These are phyloP conservation scores for Cladosporium cucumerinum DNA, from an alignment of 2,329 filamentous ascomycete genomes.

Conservation along the genomic window DNA sequence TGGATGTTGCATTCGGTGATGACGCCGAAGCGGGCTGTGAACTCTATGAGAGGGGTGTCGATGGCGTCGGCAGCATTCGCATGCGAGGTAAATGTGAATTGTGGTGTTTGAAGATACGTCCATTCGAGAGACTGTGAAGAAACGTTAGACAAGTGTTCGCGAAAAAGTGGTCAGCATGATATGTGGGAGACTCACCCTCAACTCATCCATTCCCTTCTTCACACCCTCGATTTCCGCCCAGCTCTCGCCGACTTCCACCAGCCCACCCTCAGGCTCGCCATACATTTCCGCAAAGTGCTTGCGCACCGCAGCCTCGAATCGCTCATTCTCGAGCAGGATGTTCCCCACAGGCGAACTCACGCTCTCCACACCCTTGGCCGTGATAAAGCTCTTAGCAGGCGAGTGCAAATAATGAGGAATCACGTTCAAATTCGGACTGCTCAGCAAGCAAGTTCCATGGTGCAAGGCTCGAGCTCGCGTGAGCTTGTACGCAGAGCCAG, in stretches of 20 bases:
- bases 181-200: conserved; percentile 52
- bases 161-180: conserved; percentile 27
- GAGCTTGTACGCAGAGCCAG: conserved; percentile 92
- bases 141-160: not conserved
- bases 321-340: conserved; percentile 56
- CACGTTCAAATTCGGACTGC: conserved; percentile 67
- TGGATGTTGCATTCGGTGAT: conserved; percentile 48
- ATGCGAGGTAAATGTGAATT: conserved; percentile 58
- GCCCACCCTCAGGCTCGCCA: conserved; percentile 36
- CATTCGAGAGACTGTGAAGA: conserved; percentile 60
- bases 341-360: conserved; percentile 83
- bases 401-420: conserved; percentile 72
- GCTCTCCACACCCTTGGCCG: conserved; percentile 83
- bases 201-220: conserved; percentile 58
- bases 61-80: not conserved
- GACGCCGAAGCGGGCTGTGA: conserved; percentile 51
- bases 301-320: conserved; percentile 47
- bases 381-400: conserved; percentile 73
- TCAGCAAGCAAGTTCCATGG: conserved; percentile 85
- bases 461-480: conserved; percentile 78
- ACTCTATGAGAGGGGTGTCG: conserved; percentile 21
- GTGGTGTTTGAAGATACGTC: conserved; percentile 82
- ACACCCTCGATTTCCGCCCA: conserved; percentile 54
- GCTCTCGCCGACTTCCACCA: conserved; percentile 52
- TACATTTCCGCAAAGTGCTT: conserved; percentile 67